Percentiles rank a stretch among this genome's conserved stretches.
These are phyloP conservation scores for Barnettozyma vustinii DNA, from an alignment of 805 yeast genomes.

Conservation along the genomic window DNA sequence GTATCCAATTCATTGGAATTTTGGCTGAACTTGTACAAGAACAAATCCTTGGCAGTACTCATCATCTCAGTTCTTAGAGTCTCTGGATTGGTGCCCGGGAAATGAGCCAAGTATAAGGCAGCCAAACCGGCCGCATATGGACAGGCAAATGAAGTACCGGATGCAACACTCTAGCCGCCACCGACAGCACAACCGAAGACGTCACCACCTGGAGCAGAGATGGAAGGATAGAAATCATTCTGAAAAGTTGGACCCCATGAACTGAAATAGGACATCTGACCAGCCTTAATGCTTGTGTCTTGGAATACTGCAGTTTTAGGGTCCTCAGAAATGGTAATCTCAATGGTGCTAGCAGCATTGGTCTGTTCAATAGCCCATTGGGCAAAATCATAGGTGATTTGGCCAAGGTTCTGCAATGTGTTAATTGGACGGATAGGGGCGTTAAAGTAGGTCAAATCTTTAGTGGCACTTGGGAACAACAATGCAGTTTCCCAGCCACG, in stretches of 20 bases:
- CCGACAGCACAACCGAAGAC: slow-evolving; percentile 13
- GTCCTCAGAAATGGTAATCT: slow-evolving; percentile 1
- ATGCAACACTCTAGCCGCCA: slow-evolving; percentile 7
- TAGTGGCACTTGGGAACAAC: slow-evolving; percentile 1
- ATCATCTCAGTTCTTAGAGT: slow-evolving; percentile 5
- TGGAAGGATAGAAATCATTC: slow-evolving; percentile 13
- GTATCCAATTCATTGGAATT: background rate
- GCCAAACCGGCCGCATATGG: slow-evolving; percentile 17
- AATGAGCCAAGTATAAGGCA: slow-evolving; percentile 8
- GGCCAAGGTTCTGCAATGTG: slow-evolving; percentile 2
- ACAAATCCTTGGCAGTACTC: slow-evolving; percentile 4
- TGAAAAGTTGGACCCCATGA: slow-evolving; percentile 19
- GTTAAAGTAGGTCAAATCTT: background rate
- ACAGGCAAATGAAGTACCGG: slow-evolving; percentile 15
- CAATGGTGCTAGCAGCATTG: slow-evolving; percentile 7
- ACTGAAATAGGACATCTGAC: slow-evolving; percentile 11
- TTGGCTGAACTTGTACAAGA: background rate
- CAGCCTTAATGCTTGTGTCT: slow-evolving; percentile 4
- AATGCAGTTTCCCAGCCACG: background rate
- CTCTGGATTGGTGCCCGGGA: slow-evolving; percentile 5
- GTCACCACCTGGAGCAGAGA: slow-evolving; percentile 17
- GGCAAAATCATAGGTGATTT: slow-evolving; percentile 8
- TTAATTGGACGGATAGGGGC: no score
- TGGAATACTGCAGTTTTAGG: background rate
- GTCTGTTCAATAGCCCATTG: slow-evolving; percentile 8